These are phyloP conservation scores for Vachellia collinsii DNA, from an alignment of 306 rosid species.

Conservation along the genomic window DNA sequence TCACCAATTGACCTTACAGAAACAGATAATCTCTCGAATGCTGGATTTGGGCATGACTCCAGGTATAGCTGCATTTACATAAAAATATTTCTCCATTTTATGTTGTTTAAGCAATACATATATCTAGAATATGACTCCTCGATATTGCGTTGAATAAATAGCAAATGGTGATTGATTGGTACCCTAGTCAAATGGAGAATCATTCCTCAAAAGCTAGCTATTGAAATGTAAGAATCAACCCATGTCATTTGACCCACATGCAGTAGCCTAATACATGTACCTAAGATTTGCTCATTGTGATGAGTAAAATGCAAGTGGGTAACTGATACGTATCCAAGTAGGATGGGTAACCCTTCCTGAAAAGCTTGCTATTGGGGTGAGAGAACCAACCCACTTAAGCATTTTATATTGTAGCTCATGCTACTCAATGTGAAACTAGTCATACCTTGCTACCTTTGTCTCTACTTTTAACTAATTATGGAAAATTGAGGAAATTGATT, in stretches of 20 bases:
- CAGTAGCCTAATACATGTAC: background rate
- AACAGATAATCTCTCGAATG: conserved; percentile 78
- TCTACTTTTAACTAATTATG: background rate
- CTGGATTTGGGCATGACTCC: conserved; percentile 98
- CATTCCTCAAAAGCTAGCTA: background rate
- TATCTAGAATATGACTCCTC: background rate
- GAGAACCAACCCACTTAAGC: background rate
- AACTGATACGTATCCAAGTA: background rate
- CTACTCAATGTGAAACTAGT: background rate
- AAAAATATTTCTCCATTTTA: conserved; percentile 4
- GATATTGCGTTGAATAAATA: background rate
- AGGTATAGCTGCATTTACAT: conserved; percentile 48
- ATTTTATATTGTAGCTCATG: background rate
- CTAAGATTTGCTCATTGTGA: background rate
- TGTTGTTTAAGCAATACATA: conserved; percentile 14
- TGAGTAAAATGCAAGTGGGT: background rate
- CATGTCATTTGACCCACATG: background rate
- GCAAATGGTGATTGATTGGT: background rate
- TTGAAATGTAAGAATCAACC: background rate
- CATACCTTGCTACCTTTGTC: background rate
- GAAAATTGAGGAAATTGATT: background rate
- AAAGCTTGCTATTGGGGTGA: background rate
- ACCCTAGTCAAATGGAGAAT: background rate
- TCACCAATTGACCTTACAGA: conserved; percentile 79
- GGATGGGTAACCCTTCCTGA: background rate